These are phyloP conservation scores for Pythium utonaiense DNA, from an alignment of 352 stramenopile species.

Conservation along the genomic window DNA sequence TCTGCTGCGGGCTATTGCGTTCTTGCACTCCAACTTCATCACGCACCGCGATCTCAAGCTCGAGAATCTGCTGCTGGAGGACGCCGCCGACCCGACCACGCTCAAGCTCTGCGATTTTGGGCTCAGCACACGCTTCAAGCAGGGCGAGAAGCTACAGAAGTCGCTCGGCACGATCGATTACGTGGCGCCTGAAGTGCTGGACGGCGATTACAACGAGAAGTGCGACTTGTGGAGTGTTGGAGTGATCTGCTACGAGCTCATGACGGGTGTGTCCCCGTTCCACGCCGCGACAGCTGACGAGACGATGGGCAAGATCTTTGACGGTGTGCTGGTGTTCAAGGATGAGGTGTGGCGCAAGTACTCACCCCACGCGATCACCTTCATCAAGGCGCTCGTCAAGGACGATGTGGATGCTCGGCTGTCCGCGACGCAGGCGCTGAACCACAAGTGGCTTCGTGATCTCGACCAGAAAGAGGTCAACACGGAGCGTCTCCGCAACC, in stretches of 20 bases:
- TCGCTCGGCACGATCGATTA: conserved; percentile 82
- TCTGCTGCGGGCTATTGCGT: conserved; percentile 37
- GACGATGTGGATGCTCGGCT: conserved; percentile 61
- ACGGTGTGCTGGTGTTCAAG: conserved; percentile 68
- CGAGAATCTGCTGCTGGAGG: conserved; percentile 79
- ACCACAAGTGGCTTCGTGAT: conserved; percentile 57
- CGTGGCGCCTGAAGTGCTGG: conserved; percentile 74
- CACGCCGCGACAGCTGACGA: conserved; percentile 64
- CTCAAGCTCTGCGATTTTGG: conserved; percentile 84
- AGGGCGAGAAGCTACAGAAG: conserved; percentile 69
- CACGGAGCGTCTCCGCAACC: conserved; percentile 36
- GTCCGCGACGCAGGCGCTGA: conserved; percentile 60
- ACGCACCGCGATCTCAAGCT: conserved; percentile 80
- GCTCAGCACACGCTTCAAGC: conserved; percentile 69
- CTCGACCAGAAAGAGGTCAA: conserved; percentile 22
- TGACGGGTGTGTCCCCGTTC: conserved; percentile 68
- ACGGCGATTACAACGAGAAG: conserved; percentile 80
- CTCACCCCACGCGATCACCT: conserved; percentile 60
- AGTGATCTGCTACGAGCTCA: conserved; percentile 75
- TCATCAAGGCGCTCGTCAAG: conserved; percentile 80
- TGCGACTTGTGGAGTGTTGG: conserved; percentile 81
- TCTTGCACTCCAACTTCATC: conserved; percentile 81
- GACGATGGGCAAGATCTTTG: conserved; percentile 84
- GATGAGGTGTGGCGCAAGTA: conserved; percentile 62
- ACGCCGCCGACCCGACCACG: conserved; percentile 50